These are phyloP conservation scores for Sugiyamaella grinbergsii DNA, from an alignment of 1,139 yeast species.

Conservation along the genomic window DNA sequence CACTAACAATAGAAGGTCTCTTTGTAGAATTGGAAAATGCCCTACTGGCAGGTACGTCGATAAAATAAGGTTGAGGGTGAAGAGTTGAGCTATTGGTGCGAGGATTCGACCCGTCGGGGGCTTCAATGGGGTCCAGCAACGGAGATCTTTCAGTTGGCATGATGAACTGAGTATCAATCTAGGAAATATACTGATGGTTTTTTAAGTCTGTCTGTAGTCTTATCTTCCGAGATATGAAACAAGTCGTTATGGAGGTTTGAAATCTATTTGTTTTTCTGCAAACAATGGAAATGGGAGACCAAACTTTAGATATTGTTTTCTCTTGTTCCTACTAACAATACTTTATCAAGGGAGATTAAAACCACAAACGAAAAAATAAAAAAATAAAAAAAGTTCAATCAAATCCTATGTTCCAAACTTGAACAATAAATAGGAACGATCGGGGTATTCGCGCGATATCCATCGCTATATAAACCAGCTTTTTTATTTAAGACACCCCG, in stretches of 20 bases:
- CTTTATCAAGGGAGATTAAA: background rate
- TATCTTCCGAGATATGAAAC: no score
- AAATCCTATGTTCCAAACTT: no score
- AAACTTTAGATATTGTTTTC: background rate
- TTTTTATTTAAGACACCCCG: no score
- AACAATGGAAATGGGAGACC: background rate
- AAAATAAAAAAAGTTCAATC: no score
- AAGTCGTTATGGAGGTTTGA: no score
- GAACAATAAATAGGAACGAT: no score
- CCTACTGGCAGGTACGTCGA: constrained; percentile 25
- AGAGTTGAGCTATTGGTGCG: background rate
- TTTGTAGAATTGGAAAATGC: constrained; percentile 31
- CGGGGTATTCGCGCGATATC: no score
- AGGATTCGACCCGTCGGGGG: background rate
- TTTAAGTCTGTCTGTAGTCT: no score
- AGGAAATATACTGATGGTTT: no score
- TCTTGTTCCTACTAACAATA: no score
- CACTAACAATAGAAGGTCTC: constrained; percentile 31
- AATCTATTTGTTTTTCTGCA: no score
- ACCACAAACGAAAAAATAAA: background rate
- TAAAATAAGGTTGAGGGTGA: constrained; percentile 13
- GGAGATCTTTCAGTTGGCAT: constrained; percentile 22
- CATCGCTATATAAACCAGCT: no score
- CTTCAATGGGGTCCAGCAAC: constrained; percentile 9
- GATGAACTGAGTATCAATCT: constrained; percentile 1